Evolutionary conservation across 768 basidiomycete genomes (phyloP).

Genomic region (Pleurotus cornucopiae): DNA sequence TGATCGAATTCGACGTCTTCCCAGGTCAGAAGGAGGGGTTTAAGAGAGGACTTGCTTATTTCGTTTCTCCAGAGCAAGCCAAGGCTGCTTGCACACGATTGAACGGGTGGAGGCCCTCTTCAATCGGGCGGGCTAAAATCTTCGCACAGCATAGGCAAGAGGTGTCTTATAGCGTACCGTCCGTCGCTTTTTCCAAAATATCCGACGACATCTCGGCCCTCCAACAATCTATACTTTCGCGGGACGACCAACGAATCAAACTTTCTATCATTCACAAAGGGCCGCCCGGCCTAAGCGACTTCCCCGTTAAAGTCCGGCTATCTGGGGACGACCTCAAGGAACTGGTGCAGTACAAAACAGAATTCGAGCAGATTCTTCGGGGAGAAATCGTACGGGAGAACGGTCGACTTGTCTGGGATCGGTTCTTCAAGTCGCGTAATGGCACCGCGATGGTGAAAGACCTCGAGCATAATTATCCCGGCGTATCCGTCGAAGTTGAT

Average conservation of each 20-base stretch:
- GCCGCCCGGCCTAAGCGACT: conserved; percentile 8
- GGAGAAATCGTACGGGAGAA: conserved; percentile 54
- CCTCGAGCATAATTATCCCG: conserved; percentile 33
- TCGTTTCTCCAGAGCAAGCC: conserved; percentile 48
- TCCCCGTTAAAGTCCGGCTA: conserved; percentile 37
- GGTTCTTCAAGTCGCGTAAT: conserved; percentile 43
- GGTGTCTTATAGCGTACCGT: conserved; percentile 40
- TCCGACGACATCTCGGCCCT: conserved; percentile 43
- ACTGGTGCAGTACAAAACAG: conserved; percentile 51
- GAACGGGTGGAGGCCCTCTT: conserved; percentile 40
- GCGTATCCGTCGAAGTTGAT: conserved; percentile 42
- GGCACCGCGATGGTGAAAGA: conserved; percentile 43
- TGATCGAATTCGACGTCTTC: conserved; percentile 39
- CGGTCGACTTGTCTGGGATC: conserved; percentile 59
- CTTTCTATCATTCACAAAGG: conserved; percentile 13
- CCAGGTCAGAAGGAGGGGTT: conserved; percentile 50
- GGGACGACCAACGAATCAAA: conserved; percentile 21
- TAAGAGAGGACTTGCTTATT: conserved; percentile 54
- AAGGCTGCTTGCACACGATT: conserved; percentile 43
- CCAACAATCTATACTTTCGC: conserved; percentile 27
- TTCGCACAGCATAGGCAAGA: conserved; percentile 51
- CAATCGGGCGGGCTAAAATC: conserved; percentile 42
- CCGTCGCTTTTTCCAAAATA: conserved; percentile 33
- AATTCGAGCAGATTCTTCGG: conserved; percentile 56
- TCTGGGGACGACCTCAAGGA: conserved; percentile 45